Evolutionary conservation across 768 basidiomycete species (phyloP).

Genomic region (Pleurotus giganteus): DNA sequence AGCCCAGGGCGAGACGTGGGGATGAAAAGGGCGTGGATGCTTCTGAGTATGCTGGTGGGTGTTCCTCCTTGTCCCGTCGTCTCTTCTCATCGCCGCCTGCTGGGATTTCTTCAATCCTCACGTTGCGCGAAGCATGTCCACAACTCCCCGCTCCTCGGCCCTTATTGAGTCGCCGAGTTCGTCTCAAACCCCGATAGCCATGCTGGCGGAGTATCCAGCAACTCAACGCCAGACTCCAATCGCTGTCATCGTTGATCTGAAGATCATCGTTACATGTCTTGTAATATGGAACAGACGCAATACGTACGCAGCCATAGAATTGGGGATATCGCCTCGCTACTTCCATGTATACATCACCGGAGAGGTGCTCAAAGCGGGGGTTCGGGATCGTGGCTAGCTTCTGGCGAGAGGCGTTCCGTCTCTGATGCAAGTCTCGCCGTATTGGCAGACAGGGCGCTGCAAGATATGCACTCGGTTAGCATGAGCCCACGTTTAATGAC

Average conservation of each 20-base stretch:
- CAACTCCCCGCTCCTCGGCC: background rate
- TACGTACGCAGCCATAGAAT: conserved; percentile 40
- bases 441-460: background rate
- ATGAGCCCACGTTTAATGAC: too few relatives aligned
- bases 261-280: background rate
- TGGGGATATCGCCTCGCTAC: conserved; percentile 71
- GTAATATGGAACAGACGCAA: background rate
- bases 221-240: background rate
- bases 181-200: background rate
- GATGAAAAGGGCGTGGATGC: too few relatives aligned
- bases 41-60: too few relatives aligned
- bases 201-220: conserved; percentile 4
- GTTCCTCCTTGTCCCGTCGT: too few relatives aligned
- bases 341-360: conserved; percentile 74
- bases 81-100: background rate
- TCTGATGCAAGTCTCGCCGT: conserved; percentile 62
- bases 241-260: background rate
- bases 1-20: too few relatives aligned
- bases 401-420: conserved; percentile 55
- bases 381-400: background rate
- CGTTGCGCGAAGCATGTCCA: too few relatives aligned
- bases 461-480: too few relatives aligned
- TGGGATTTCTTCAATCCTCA: background rate
- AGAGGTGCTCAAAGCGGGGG: conserved; percentile 30
- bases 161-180: background rate